Evolutionary conservation across 495 filamentous ascomycete genomes (phyloP), one percentile per base, ranked within the genome.

Genomic region (Lentithecium fluviatile): DNA sequence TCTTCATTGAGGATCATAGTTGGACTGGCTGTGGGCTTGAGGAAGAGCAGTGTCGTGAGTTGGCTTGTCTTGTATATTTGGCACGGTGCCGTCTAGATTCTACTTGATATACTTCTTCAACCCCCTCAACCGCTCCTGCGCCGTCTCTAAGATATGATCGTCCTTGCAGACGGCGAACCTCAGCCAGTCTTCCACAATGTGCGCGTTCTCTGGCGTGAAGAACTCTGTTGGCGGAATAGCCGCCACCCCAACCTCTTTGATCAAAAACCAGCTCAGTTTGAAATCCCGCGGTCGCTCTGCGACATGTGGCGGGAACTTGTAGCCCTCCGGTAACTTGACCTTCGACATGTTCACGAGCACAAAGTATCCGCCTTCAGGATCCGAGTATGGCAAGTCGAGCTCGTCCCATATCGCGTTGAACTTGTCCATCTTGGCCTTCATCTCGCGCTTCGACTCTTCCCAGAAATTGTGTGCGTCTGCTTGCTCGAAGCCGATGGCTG

Each of bases 131-230:
- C 91, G 79, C 73, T 95, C 89, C 80, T 96, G 96, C 1, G 94
- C 94, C 43, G 79, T 83, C 75, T 96, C 91, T 10, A 98, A 74
- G 12, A 98, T 83, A 36, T 90, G 82, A 70, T 98, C 92, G 21
- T 95, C 81, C 82, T 98, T 98, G 76, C 94, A 98, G 10, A 98
- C 93, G 2, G 94, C 94, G 75, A 98, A 98, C 38, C 94, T 78
- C 63, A 98, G 77, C 72, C 92, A 98, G 69, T 97, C 88, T 80
- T 96, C 89, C 3, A 85, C 94, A 66, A 96, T 85, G 60, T 88
- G 83, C 29, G 87, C 83, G 60, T 96, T 96, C 57, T 73, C 77
- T 45, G 87, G 82, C 20, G 91, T 96, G 68, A 97, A 97, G 73
- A 98, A 98, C 74, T 98, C 94, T 0, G 89, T 95, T 0, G 94